Conservation (phyloP, 345 rosid species). For the Alliaria petiolata region DNA sequence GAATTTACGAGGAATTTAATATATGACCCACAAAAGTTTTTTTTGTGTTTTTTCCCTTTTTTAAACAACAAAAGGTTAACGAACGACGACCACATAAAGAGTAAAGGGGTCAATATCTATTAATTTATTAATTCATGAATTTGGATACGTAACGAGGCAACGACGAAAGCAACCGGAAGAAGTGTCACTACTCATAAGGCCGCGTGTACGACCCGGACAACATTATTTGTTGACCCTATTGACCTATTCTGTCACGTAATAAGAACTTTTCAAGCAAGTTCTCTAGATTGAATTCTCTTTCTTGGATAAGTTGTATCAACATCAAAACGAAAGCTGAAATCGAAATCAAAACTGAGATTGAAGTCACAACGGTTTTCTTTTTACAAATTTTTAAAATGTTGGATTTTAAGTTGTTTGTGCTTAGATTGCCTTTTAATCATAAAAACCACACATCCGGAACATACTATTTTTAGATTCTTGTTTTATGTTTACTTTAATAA, state of each 20-base stretch:
- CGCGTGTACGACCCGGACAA: no score
- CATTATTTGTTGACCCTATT: neutral
- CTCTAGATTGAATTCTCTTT: neutral
- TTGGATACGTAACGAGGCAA: neutral
- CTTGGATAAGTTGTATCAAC: neutral
- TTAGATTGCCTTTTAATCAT: neutral
- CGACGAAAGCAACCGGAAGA: conserved; percentile 3
- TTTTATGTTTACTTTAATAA: no score
- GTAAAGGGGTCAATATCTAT: neutral
- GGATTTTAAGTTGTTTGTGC: neutral
- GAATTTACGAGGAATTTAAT: neutral
- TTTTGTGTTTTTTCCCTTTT: no score
- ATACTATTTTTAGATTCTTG: neutral
- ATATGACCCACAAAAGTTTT: neutral
- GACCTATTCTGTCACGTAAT: neutral
- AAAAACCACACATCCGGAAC: neutral
- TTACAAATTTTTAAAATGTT: neutral
- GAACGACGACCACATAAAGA: neutral
- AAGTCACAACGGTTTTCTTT: neutral
- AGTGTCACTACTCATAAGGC: neutral
- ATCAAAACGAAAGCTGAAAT: neutral
- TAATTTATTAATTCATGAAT: neutral
- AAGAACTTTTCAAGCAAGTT: conserved; percentile 19
- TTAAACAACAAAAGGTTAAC: neutral
- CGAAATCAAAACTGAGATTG: neutral